Evolutionary conservation across 1,139 yeast genomes (phyloP).

Genomic region (Pichia sp.): DNA sequence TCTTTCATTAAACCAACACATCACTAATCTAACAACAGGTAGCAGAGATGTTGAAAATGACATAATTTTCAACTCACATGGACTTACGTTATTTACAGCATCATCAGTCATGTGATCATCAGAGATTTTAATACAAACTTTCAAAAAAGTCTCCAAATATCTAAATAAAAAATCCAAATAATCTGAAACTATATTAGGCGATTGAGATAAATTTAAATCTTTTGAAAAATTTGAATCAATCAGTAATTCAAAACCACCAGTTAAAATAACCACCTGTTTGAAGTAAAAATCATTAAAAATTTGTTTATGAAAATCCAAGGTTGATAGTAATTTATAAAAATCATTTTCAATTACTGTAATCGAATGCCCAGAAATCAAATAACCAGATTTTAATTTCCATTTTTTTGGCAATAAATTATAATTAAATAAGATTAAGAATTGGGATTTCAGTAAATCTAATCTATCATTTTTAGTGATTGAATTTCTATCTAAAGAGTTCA

Average conservation of each 20-base stretch:
- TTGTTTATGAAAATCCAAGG: slow-evolving; percentile 26
- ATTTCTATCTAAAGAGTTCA: slow-evolving; percentile 20
- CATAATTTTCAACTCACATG: slow-evolving; percentile 11
- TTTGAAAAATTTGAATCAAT: slow-evolving; percentile 22
- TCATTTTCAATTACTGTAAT: slow-evolving; percentile 32
- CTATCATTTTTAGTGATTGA: slow-evolving; percentile 29
- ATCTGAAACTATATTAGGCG: slow-evolving; percentile 21
- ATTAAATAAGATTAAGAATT: slow-evolving; percentile 26
- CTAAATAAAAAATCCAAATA: slow-evolving; percentile 31
- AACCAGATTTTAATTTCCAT: slow-evolving; percentile 30
- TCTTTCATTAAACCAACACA: slow-evolving; percentile 49
- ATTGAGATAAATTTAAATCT: slow-evolving; percentile 16
- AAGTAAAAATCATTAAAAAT: slow-evolving; percentile 28
- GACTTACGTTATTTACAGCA: not conserved
- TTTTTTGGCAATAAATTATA: slow-evolving; percentile 26
- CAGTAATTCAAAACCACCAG: slow-evolving; percentile 30
- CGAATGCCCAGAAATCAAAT: slow-evolving; percentile 27
- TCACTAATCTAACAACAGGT: slow-evolving; percentile 39
- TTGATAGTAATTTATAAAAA: slow-evolving; percentile 26
- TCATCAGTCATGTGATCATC: slow-evolving; percentile 2
- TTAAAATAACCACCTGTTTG: slow-evolving; percentile 28
- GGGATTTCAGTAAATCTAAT: slow-evolving; percentile 25
- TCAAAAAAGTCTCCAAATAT: slow-evolving; percentile 28
- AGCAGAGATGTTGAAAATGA: slow-evolving; percentile 22
- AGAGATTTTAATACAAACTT: slow-evolving; percentile 22